Conservation (phyloP, 2,329 filamentous ascomycete species). For the Hypoxylon sp. region DNA sequence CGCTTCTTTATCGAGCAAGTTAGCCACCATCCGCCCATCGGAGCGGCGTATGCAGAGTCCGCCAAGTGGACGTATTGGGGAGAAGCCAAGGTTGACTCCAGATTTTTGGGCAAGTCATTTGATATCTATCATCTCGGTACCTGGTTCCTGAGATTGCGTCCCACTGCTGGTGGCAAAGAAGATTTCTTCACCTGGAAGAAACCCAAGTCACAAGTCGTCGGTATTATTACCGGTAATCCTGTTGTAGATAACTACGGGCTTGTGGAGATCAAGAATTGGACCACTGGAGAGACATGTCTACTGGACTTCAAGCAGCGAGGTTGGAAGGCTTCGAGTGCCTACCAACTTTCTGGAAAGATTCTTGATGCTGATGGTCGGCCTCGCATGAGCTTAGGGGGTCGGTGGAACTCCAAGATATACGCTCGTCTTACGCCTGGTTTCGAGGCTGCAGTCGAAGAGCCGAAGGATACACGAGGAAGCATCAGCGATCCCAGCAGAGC, state of each 20-base stretch:
- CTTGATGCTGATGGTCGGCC: constrained; percentile 84
- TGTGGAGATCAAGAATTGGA: constrained; percentile 99
- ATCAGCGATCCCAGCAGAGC: constrained; percentile 79
- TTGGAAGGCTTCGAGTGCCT: constrained; percentile 95
- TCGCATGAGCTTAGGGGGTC: constrained; percentile 89
- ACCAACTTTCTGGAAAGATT: constrained; percentile 89
- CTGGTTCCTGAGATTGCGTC: constrained; percentile 92
- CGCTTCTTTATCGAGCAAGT: constrained; percentile 99
- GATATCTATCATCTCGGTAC: constrained; percentile 97
- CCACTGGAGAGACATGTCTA: constrained; percentile 89
- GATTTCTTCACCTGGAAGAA: constrained; percentile 99
- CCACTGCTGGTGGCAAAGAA: constrained; percentile 79
- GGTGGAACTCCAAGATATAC: constrained; percentile 98
- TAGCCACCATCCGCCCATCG: constrained; percentile 95
- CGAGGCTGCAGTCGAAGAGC: constrained; percentile 78
- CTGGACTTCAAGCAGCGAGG: constrained; percentile 96
- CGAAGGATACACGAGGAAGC: constrained; percentile 66
- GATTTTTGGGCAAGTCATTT: constrained; percentile 98
- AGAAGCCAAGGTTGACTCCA: constrained; percentile 94
- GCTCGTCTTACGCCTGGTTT: constrained; percentile 93
- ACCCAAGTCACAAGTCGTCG: constrained; percentile 96
- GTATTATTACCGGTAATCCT: constrained; percentile 96
- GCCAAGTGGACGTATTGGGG: constrained; percentile 98
- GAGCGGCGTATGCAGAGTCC: constrained; percentile 92
- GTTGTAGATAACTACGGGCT: constrained; percentile 97